Base-by-base conservation (phyloP, 805 yeast genomes). In the Nakazawaea ambrosiae region DNA sequence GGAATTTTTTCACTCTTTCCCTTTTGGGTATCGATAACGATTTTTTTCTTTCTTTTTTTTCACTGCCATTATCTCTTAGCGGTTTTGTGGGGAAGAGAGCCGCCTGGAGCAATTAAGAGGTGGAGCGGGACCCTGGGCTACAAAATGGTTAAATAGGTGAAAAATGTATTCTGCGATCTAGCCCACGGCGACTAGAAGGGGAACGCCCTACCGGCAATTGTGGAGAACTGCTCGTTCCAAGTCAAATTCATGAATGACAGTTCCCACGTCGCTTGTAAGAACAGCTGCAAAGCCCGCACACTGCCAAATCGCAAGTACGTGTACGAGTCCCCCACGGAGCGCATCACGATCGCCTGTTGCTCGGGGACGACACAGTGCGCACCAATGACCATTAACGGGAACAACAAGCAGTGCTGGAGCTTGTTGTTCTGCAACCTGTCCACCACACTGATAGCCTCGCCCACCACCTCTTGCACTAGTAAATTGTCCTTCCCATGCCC, bases 301-400 rank as follows among this genome's bases (percentile, higher is more conserved):
- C 45, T 52, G n/a, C 45, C 45, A 39, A 53, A 53, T 17, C 39
- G 44, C 35, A 55, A 42, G 27, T 46, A 44, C 8, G 22, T 26
- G n/a, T 44, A 31, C 7, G 48, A 46, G 16, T 33, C 41, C 4
- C 19, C 22, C 9, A 50, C 42, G 11, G 40, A 40, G 6, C 28
- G n/a, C 20, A 37, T 36, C 4, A 53, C 33, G 15, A 43, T 17
- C 14, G 30, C 31, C 16, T 53, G 49, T 11, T 50, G 48, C 5
- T 20, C 22, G 1, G 12, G 19, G 9, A 24, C 15, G 10, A 40
- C 24, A 20, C 51, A 46, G 37, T 53, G 55, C 1, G 49, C 37
- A 4, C 59, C 59, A 17, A 50, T 42, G 6, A 49, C 42, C 14
- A 53, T 32, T 27, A 51, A 34, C 10, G 57, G 59, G 26, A 50